Evolutionary conservation across 2,329 filamentous ascomycete genomes (phyloP), one percentile per base, ranked within the genome.

Genomic region (Calonectria naviculata): DNA sequence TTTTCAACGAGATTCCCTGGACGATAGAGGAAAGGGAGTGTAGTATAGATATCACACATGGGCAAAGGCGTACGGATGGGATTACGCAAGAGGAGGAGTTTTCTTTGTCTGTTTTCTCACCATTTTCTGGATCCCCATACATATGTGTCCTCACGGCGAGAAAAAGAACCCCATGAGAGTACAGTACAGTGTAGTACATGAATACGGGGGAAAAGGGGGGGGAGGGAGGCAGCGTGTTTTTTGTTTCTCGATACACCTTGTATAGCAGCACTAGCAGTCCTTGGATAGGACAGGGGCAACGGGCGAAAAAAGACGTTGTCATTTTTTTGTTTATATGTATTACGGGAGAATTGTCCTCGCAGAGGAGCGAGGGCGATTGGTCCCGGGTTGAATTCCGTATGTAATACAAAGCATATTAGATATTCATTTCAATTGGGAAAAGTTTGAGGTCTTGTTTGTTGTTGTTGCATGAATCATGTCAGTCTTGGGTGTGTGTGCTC

Each of bases 351-450:
- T 19, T 21, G 24, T 38, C 31, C 26, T 56, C 24, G n/a, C 41
- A 31, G 28, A 26, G 13, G 36, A 38, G 21, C n/a, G 41, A 26
- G 41, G 44, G 44, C n/a, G 10, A 28, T 36, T 15, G 34, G 34
- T 26, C 34, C 36, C 34, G 42, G 29, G 65, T 28, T 67, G 44
- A 44, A 38, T 67, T 67, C 65, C 65, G 54, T 67, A 61, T 61
- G 65, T 67, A 67, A 52, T 67, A 67, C 65, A 67, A 47, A 61
- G 26, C 38, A 38, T 52, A 61, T 46, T 60, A 67, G 54, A 67
- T 49, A 46, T 38, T 58, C n/a, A 52, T 64, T 19, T n/a, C 47
- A 29, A 60, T 19, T 29, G 41, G 31, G 17, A 38, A 46, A 15
- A 38, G 42, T 21, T 36, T 5, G 5, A 6, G 4, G 28, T 56